Conservation (phyloP, 2,329 filamentous ascomycete species). For the Fusarium sp. region DNA sequence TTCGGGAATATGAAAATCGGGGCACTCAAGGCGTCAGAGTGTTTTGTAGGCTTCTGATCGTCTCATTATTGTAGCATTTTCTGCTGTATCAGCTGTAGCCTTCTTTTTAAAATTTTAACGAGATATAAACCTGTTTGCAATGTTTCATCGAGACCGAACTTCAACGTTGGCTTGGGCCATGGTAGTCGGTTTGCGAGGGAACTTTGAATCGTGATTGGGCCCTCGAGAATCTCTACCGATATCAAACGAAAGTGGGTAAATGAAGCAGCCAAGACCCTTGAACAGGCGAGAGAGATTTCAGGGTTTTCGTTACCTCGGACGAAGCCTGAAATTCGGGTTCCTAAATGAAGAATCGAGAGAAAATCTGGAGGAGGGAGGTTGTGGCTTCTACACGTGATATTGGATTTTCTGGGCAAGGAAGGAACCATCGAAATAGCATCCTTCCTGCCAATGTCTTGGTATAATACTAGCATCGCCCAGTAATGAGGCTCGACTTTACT, state of each 20-base stretch:
- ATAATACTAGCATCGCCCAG: conserved; percentile 1
- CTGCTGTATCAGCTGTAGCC: neutral
- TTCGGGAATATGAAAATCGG: conserved; percentile 36
- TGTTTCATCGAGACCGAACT: neutral
- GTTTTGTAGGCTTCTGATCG: neutral
- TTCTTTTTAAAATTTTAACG: neutral
- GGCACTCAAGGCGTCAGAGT: conserved; percentile 2
- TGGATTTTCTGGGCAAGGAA: neutral
- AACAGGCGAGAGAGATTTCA: neutral
- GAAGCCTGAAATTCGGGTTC: neutral
- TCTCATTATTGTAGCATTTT: neutral
- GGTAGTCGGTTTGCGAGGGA: neutral
- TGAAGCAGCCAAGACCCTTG: neutral
- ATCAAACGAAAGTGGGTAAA: neutral
- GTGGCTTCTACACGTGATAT: conserved; percentile 5
- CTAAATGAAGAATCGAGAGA: conserved; percentile 11
- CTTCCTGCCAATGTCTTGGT: conserved; percentile 8
- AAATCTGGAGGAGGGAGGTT: conserved; percentile 1
- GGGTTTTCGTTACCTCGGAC: neutral
- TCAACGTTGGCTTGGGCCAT: neutral
- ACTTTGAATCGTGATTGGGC: conserved; percentile 3
- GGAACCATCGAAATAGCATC: neutral
- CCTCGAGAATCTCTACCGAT: neutral
- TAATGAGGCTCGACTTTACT: conserved; percentile 33
- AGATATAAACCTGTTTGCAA: neutral